Base-by-base conservation (phyloP, 1,284 basidiomycete genomes). In the Leccinum griseonigrum region DNA sequence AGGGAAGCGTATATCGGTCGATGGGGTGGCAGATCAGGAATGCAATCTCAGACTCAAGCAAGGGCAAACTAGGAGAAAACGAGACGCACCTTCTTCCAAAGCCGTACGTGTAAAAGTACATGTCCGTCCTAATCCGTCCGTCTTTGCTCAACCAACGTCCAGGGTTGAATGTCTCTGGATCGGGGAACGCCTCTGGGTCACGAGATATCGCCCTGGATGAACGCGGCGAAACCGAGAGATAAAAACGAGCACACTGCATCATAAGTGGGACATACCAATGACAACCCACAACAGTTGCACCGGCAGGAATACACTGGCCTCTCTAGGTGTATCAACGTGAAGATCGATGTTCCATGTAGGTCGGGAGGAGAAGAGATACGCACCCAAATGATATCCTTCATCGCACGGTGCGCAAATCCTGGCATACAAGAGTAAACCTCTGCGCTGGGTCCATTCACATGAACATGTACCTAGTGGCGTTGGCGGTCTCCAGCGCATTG, bases 361-460 rank as follows among this genome's bases (percentile, higher is more conserved):
- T 32, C 6, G 4, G 4, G 14, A 52, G 8, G n/a, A 56, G 28
- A 32, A 32, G n/a, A 53, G 2, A 54, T 22, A 2, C 69, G 4
- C 58, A 78, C 78, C 72, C 75, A 79, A 32, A 74, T 60, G 6
- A 79, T 73, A 53, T 79, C 78, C 52, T 74, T 72, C 10, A 66
- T 78, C 0, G 77, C 70, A 29, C 73, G 68, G 54, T 79, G 78
- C 4, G 72, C 60, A 34, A 78, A 69, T 1, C 76, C 77, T 75
- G 10, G 34, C 4, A 54, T n/a, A 43, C n/a, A 46, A 29, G 10
- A 11, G 28, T 26, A 40, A 16, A 38, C 28, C 8, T 31, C 13
- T 64, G 3, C 4, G 3, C 3, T 18, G 5, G 22, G 7, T 4
- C 31, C 2, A 43, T 4, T 29, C 29, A 53, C 18, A 16, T 16